phyloP scores from a whole-genome alignment of 192 early-diverging fungal species.

The Coemansia sp. region DNA sequence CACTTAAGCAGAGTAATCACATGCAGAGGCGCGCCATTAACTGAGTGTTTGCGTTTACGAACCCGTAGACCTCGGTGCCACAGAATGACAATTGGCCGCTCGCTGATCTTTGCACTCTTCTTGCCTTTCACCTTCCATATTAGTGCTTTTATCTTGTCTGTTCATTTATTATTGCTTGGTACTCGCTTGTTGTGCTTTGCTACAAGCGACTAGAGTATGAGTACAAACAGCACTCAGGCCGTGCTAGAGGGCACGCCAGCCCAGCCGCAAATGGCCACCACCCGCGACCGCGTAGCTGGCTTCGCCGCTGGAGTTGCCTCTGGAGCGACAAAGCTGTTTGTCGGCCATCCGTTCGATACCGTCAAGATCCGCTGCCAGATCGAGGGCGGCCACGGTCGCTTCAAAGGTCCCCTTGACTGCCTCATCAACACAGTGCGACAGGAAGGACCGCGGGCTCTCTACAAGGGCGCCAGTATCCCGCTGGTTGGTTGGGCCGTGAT shows the following conservation, averaged over 20 bases:
- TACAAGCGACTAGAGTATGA: slow-evolving; percentile 9
- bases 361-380: slow-evolving; percentile 81
- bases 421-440: slow-evolving; percentile 63
- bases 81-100: background rate
- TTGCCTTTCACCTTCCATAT: background rate
- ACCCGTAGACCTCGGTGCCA: background rate
- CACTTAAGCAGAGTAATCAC: background rate
- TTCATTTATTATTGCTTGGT: background rate
- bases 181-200: background rate
- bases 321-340: slow-evolving; percentile 74
- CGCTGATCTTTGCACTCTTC: background rate
- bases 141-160: background rate
- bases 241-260: background rate
- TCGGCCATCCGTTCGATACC: slow-evolving; percentile 85
- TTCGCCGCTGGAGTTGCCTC: slow-evolving; percentile 72
- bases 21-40: background rate
- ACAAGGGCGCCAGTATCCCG: slow-evolving; percentile 92
- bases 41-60: background rate
- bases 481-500: slow-evolving; percentile 89
- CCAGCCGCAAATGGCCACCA: slow-evolving; percentile 37
- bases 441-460: slow-evolving; percentile 75
- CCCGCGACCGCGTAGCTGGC: slow-evolving; percentile 59
- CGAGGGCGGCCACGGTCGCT: slow-evolving; percentile 64
- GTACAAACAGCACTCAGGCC: slow-evolving; percentile 2
- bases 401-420: slow-evolving; percentile 72